Evolutionary conservation across 2,329 filamentous ascomycete species (phyloP).

Genomic region (Cytospora schulzeri): DNA sequence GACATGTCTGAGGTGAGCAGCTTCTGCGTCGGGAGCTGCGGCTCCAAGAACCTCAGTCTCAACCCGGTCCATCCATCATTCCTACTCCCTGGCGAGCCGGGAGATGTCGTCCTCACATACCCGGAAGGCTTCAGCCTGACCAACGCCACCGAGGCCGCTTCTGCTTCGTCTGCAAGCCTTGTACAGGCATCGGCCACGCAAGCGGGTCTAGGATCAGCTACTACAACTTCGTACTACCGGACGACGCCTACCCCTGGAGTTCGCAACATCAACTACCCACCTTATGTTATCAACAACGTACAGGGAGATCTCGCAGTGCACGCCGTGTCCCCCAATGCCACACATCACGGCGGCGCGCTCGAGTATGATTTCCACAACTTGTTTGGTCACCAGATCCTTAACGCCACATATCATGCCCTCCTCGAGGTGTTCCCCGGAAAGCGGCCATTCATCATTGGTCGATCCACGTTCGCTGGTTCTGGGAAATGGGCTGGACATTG

Average conservation of each 20-base stretch:
- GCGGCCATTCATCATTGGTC: slow-evolving; percentile 80
- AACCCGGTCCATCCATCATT: slow-evolving; percentile 73
- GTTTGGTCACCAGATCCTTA: slow-evolving; percentile 73
- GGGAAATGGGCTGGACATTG: slow-evolving; percentile 80
- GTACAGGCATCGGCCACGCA: slow-evolving; percentile 36
- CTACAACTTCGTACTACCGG: slow-evolving; percentile 52
- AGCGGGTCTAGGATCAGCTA: slow-evolving; percentile 30
- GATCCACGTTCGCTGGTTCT: slow-evolving; percentile 77
- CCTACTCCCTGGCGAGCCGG: slow-evolving; percentile 63
- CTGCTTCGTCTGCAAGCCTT: slow-evolving; percentile 54
- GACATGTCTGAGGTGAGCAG: slow-evolving; percentile 62
- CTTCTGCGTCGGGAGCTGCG: slow-evolving; percentile 74
- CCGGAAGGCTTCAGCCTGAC: slow-evolving; percentile 71
- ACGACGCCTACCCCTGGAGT: slow-evolving; percentile 64
- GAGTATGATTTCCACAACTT: slow-evolving; percentile 82
- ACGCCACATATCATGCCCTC: slow-evolving; percentile 75
- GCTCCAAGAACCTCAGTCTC: slow-evolving; percentile 62
- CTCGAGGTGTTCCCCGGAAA: slow-evolving; percentile 64
- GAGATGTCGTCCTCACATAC: slow-evolving; percentile 60
- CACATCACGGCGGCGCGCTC: slow-evolving; percentile 69
- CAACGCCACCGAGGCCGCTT: slow-evolving; percentile 67
- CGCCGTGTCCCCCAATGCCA: slow-evolving; percentile 76
- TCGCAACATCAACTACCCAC: slow-evolving; percentile 71
- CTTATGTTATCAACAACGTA: slow-evolving; percentile 75
- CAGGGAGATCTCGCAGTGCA: slow-evolving; percentile 73